phyloP scores from a whole-genome alignment of 805 yeast species.

The Wickerhamomyces hampshirensis region DNA sequence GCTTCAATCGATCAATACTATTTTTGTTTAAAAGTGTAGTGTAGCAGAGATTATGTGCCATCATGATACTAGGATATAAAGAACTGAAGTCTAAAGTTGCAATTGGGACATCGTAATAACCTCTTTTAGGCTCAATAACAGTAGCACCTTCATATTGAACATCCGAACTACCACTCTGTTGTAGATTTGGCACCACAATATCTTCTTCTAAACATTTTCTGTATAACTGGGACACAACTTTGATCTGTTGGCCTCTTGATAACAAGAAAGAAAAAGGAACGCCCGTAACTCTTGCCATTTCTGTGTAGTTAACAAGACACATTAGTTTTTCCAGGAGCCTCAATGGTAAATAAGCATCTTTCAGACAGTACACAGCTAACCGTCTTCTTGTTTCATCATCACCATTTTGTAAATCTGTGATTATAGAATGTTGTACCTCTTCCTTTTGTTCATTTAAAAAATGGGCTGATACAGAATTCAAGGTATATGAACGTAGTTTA shows the following conservation, averaged over 20 bases:
- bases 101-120: slow-evolving; percentile 94
- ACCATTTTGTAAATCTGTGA: slow-evolving; percentile 92
- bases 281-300: slow-evolving; percentile 99
- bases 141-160: slow-evolving; percentile 99
- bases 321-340: slow-evolving; percentile 85
- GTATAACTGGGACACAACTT: slow-evolving; percentile 91
- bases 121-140: slow-evolving; percentile 93
- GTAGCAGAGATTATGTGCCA: slow-evolving; percentile 97
- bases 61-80: slow-evolving; percentile 96
- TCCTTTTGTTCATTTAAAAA: slow-evolving; percentile 95
- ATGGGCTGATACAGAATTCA: slow-evolving; percentile 92
- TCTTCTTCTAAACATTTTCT: slow-evolving; percentile 86
- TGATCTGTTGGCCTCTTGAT: slow-evolving; percentile 95
- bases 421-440: slow-evolving; percentile 96
- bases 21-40: slow-evolving; percentile 76
- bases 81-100: slow-evolving; percentile 98
- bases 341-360: slow-evolving; percentile 91
- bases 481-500: slow-evolving; percentile 88
- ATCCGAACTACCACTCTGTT: slow-evolving; percentile 69
- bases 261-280: slow-evolving; percentile 90
- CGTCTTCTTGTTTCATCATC: slow-evolving; percentile 89
- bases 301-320: slow-evolving; percentile 96
- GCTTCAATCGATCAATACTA: slow-evolving; percentile 57
- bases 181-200: slow-evolving; percentile 87
- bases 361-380: slow-evolving; percentile 93